Conservation (phyloP, 257 asterid species). For the Cinchona pubescens region DNA sequence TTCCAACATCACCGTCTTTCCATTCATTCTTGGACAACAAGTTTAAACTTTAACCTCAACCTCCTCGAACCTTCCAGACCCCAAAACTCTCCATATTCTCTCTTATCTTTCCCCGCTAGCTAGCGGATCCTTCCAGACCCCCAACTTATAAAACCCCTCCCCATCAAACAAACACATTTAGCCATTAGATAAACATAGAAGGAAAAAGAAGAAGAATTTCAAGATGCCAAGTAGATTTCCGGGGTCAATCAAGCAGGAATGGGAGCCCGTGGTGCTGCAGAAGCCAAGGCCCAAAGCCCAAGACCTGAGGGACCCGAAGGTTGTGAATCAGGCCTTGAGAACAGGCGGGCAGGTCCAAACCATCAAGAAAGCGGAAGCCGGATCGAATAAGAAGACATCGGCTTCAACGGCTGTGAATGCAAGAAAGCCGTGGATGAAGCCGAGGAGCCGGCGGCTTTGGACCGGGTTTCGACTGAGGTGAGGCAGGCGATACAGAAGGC, state of each 20-base stretch:
- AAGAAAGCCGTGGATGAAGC: constrained; percentile 43
- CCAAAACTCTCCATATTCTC: not conserved
- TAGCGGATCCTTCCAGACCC: constrained; percentile 34
- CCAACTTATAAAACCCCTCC: not conserved
- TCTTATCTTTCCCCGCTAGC: too few species aligned
- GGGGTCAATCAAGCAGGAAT: constrained; percentile 34
- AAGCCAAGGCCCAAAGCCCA: constrained; percentile 29
- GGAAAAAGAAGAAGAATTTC: not conserved
- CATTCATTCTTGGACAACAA: constrained; percentile 21
- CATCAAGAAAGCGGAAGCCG: constrained; percentile 38
- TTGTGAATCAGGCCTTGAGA: constrained; percentile 41
- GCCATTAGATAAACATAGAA: not conserved
- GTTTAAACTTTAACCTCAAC: constrained; percentile 11
- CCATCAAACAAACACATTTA: not conserved
- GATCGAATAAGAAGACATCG: constrained; percentile 33
- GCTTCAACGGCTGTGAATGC: constrained; percentile 25
- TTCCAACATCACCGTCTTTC: not conserved
- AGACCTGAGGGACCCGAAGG: constrained; percentile 36
- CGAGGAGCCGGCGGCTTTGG: constrained; percentile 45
- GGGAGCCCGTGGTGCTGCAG: constrained; percentile 49
- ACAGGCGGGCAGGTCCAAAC: constrained; percentile 40
- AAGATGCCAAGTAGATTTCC: constrained; percentile 35
- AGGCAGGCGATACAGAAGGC: constrained; percentile 46
- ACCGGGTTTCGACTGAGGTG: constrained; percentile 32
- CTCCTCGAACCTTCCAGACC: constrained; percentile 38